A percentile compares a stretch with the other conserved stretches of the same genome.
These are phyloP conservation scores for Podospora fimiseda DNA, from an alignment of 495 filamentous ascomycete species.

Conservation along the genomic window DNA sequence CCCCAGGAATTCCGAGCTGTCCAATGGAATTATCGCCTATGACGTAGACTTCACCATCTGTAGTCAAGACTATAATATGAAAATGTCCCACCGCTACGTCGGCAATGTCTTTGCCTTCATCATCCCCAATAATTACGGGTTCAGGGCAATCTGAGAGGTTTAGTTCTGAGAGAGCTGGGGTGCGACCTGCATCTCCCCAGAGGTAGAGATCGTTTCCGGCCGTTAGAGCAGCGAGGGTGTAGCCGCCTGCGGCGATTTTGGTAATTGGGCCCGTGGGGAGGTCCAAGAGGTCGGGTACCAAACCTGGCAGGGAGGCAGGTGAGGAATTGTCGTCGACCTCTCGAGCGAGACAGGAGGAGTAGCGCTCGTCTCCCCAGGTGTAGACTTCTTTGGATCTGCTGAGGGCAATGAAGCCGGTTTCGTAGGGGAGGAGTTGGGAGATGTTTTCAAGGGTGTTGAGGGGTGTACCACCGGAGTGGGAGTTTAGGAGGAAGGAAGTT, in stretches of 20 bases:
- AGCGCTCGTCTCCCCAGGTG: conserved; percentile 57
- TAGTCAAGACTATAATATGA: conserved; percentile 52
- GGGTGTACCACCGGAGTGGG: conserved; percentile 3
- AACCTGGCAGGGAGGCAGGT: conserved; percentile 22
- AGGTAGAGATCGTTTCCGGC: conserved; percentile 53
- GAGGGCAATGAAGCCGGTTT: conserved; percentile 48
- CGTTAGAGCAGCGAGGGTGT: conserved; percentile 51
- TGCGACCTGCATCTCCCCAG: conserved; percentile 46
- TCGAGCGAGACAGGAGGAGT: conserved; percentile 44
- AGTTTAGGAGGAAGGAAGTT: conserved; percentile 5
- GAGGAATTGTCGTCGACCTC: conserved; percentile 18
- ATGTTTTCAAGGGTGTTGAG: conserved; percentile 13
- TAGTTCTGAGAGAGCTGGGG: conserved; percentile 7
- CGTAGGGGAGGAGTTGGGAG: conserved; percentile 44
- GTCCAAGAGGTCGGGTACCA: conserved; percentile 43
- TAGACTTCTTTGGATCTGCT: conserved; percentile 42
- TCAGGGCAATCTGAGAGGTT: conserved; percentile 23
- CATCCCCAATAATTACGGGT: conserved; percentile 33
- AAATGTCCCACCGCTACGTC: conserved; percentile 54
- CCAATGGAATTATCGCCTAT: conserved; percentile 52
- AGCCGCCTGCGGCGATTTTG: conserved; percentile 52
- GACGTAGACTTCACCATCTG: conserved; percentile 45
- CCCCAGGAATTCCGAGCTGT: conserved; percentile 47
- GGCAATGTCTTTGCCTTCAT: conserved; percentile 33
- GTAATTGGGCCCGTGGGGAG: conserved; percentile 44